Percentiles rank a stretch among this genome's conserved stretches.
These are phyloP conservation scores for Leccinum barrowsii DNA, from an alignment of 768 basidiomycete species.

Conservation along the genomic window DNA sequence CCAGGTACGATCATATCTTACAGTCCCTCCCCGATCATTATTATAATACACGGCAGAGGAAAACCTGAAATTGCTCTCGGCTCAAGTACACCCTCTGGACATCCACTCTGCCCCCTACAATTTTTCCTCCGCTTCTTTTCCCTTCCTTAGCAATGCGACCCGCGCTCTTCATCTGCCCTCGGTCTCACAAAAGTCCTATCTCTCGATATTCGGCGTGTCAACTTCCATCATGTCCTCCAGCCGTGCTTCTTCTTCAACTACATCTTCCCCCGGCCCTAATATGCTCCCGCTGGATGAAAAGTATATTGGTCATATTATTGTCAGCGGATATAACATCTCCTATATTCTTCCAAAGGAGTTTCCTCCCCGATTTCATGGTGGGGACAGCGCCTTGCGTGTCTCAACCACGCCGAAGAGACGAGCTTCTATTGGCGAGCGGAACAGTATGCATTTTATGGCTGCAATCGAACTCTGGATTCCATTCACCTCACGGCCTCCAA, in stretches of 20 bases:
- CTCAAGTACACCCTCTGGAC: constrained; percentile 76
- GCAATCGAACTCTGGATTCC: constrained; percentile 77
- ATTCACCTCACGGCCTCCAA: constrained; percentile 61
- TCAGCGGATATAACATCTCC: constrained; percentile 73
- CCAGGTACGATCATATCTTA: constrained; percentile 45
- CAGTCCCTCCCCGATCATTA: neutral
- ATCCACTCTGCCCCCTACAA: constrained; percentile 67
- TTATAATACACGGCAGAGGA: constrained; percentile 51
- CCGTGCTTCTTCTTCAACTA: constrained; percentile 37
- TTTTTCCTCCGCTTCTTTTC: constrained; percentile 61
- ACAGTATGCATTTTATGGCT: constrained; percentile 71
- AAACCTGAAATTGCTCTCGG: constrained; percentile 68
- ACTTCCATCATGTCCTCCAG: constrained; percentile 32
- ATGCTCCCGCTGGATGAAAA: constrained; percentile 54
- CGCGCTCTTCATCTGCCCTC: constrained; percentile 64
- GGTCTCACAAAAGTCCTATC: constrained; percentile 57
- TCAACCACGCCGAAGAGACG: constrained; percentile 41
- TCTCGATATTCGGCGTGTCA: constrained; percentile 48
- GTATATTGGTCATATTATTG: constrained; percentile 72
- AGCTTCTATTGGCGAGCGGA: constrained; percentile 53
- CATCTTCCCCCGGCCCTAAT: constrained; percentile 24
- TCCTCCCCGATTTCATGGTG: constrained; percentile 28
- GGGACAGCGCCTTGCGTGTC: constrained; percentile 21
- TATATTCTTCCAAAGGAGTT: constrained; percentile 74
- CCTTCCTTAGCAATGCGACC: constrained; percentile 65